Evolutionary conservation across 208 protist genomes (phyloP), one percentile per base, ranked within the genome.

Genomic region (Acanthamoeba triangularis): DNA sequence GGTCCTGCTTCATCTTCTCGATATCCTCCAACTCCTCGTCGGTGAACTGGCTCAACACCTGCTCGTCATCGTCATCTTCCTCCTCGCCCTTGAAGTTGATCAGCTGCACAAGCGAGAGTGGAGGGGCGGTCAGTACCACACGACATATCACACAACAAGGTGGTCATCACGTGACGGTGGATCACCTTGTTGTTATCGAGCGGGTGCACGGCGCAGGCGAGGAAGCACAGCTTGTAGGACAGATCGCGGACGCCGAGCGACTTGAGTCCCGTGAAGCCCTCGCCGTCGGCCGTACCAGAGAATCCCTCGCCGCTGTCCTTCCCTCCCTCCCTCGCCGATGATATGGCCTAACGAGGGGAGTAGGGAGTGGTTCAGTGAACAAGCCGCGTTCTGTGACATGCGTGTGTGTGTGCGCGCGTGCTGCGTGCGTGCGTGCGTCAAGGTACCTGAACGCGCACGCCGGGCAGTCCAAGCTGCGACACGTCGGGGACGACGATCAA

Each of bases 401-500:
- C 44, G 11, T 56, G 67, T 44, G 7, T 63, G 49, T 94, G 10
- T 7, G 4, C 33, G 30, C 4, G 61, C 61, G n/a, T 72, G n/a
- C 2, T 41, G 41, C 13, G 33, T 20, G 67, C 5, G 18, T 44
- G n/a, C 13, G 23, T 63, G 61, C 4, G 65, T 28, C 6, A 10
- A 23, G 1, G 16, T 44, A 56, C 47, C 61, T 88, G 78, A 49
- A 85, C 80, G 16, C 94, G 37, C 44, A 49, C 92, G 91, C 96
- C 93, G 20, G 95, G 52, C 30, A 65, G 44, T 28, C 33, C 98
- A 54, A 99, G 97, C 94, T 99, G 98, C 14, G 97, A 96, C 13
- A 99, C 98, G 96, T 99, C 99, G 0, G 99, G 99, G 3, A 99
- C 98, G n/a, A 99, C 99, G 78, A 99, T 99, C 33, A 99, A 97